Percentiles rank a stretch among this genome's conserved stretches.
Conservation (phyloP, 2,329 filamentous ascomycete genomes). For the Aspergillus jensenii region DNA sequence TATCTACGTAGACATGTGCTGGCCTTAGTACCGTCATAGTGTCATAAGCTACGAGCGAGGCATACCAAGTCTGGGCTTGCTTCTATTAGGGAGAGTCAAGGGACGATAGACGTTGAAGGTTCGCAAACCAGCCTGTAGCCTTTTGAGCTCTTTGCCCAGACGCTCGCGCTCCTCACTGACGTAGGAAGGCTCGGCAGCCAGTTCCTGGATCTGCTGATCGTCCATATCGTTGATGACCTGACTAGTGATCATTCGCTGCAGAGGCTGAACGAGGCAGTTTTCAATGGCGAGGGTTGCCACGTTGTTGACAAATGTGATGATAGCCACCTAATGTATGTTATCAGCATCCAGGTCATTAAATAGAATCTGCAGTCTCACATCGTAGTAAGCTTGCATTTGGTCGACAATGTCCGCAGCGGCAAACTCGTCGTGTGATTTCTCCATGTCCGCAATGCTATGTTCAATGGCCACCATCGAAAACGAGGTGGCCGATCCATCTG, state of each 20-base stretch:
- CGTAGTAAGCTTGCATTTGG: conserved; percentile 39
- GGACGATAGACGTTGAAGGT: conserved; percentile 7
- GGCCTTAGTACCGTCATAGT: no score
- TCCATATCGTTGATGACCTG: conserved; percentile 37
- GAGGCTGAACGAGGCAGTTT: conserved; percentile 46
- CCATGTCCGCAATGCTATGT: background rate
- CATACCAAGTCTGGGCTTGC: no score
- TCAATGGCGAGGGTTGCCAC: conserved; percentile 52
- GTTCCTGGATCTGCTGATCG: conserved; percentile 32
- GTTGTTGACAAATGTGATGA: conserved; percentile 50
- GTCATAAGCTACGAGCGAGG: no score
- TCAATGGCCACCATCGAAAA: background rate
- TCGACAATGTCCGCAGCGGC: conserved; percentile 45
- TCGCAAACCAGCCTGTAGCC: conserved; percentile 15
- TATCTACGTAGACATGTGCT: no score
- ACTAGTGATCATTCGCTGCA: conserved; percentile 45
- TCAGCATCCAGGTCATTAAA: no score
- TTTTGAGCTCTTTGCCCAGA: conserved; percentile 19
- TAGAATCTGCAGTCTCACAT: background rate
- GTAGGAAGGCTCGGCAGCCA: conserved; percentile 35
- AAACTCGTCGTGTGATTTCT: conserved; percentile 29
- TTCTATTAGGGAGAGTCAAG: background rate
- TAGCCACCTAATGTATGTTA: conserved; percentile 22
- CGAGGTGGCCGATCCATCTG: background rate
- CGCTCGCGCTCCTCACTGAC: conserved; percentile 16